Conservation (phyloP, 2,329 filamentous ascomycete genomes). For the Ascochyta fabae region DNA sequence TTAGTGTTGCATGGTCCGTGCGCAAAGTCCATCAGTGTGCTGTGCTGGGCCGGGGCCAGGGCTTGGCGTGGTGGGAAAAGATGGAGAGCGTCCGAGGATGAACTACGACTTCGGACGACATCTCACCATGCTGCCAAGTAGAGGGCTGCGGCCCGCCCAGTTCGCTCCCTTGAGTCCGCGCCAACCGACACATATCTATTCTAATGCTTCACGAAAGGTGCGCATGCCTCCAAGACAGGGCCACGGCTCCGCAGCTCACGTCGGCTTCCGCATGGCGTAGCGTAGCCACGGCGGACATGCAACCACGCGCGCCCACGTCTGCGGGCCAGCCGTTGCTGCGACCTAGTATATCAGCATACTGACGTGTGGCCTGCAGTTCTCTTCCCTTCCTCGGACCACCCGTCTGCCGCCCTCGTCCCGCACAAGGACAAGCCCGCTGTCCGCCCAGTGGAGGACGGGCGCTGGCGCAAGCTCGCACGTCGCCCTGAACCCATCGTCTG, state of each 20-base stretch:
- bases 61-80: slow-evolving; percentile 36
- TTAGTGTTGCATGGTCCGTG: neutral
- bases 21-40: neutral
- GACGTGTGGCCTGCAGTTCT: slow-evolving; percentile 34
- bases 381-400: slow-evolving; percentile 36
- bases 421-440: slow-evolving; percentile 35
- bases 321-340: slow-evolving; percentile 3
- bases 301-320: slow-evolving; percentile 2
- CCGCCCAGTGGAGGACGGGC: slow-evolving; percentile 36
- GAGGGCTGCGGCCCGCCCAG: slow-evolving; percentile 52
- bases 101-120: slow-evolving; percentile 35
- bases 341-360: neutral
- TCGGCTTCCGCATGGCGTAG: slow-evolving; percentile 15
- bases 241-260: neutral
- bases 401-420: slow-evolving; percentile 29
- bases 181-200: slow-evolving; percentile 29
- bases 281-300: slow-evolving; percentile 1
- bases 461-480: slow-evolving; percentile 23
- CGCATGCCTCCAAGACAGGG: slow-evolving; percentile 17
- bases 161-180: slow-evolving; percentile 31
- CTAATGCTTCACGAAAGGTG: slow-evolving; percentile 43
- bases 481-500: slow-evolving; percentile 33
- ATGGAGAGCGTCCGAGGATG: slow-evolving; percentile 23
- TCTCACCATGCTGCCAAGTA: slow-evolving; percentile 56
- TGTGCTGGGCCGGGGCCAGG: neutral